These are phyloP conservation scores for Pyrenophora tritici-repentis DNA, from an alignment of 2,329 filamentous ascomycete genomes.

Conservation along the genomic window DNA sequence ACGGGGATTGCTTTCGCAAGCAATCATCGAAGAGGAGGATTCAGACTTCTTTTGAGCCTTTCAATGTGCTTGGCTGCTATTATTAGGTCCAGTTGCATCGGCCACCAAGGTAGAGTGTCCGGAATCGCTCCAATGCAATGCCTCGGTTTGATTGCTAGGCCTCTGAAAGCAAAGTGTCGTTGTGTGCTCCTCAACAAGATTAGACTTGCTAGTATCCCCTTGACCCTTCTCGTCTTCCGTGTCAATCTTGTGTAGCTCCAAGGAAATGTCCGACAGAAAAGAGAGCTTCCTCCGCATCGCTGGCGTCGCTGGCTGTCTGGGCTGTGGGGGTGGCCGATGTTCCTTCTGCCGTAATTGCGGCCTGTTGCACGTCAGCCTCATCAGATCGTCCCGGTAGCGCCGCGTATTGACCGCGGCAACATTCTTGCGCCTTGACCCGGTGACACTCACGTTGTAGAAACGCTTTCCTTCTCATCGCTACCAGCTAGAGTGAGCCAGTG, in stretches of 20 bases:
- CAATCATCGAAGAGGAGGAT: constrained; percentile 75
- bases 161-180: neutral
- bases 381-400: neutral
- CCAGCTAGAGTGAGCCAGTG: constrained; percentile 45
- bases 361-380: constrained; percentile 1
- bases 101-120: constrained; percentile 7
- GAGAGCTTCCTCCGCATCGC: neutral
- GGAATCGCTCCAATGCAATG: constrained; percentile 6
- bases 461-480: constrained; percentile 24
- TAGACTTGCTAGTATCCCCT: neutral
- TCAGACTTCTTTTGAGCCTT: constrained; percentile 48
- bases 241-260: neutral
- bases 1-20: constrained; percentile 64
- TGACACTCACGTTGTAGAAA: constrained; percentile 14
- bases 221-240: neutral
- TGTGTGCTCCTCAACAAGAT: neutral
- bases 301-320: neutral
- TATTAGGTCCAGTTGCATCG: neutral
- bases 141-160: neutral
- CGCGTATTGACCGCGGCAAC: neutral
- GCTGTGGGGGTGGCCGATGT: neutral
- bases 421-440: too few relatives aligned
- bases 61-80: neutral
- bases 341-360: neutral
- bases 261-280: neutral